Evolutionary conservation across 2,329 filamentous ascomycete species (phyloP).

Genomic region (Setomelanomma holmii): DNA sequence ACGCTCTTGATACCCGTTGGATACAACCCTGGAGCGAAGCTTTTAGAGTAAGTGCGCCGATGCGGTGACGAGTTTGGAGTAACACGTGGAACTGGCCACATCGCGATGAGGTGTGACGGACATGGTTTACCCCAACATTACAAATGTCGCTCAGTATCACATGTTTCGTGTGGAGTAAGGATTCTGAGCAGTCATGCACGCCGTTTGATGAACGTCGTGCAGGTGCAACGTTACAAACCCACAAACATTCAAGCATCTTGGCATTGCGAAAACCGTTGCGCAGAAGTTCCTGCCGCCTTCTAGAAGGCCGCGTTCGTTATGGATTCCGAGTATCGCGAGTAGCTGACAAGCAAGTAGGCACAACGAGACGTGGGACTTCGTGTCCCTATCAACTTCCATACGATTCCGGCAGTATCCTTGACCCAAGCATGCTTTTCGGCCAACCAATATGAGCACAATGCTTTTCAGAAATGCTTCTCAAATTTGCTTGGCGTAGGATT

Average conservation of each 20-base stretch:
- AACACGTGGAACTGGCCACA: no score
- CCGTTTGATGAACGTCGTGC: not conserved
- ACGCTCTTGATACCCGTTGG: constrained; percentile 32
- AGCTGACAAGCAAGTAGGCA: constrained; percentile 53
- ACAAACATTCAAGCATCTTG: not conserved
- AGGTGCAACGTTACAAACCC: not conserved
- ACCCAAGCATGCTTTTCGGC: constrained; percentile 65
- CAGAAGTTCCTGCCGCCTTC: not conserved
- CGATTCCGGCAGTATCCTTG: constrained; percentile 63
- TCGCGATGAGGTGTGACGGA: not conserved
- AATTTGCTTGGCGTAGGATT: constrained; percentile 69
- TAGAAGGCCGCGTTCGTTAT: no score
- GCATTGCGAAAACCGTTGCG: not conserved
- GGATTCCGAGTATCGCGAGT: not conserved
- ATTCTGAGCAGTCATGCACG: not conserved
- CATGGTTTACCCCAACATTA: not conserved
- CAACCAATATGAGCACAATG: constrained; percentile 60
- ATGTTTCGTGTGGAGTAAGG: not conserved
- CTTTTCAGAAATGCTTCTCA: constrained; percentile 64
- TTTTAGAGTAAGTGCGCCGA: constrained; percentile 42
- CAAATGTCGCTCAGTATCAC: constrained; percentile 1
- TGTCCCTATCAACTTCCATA: constrained; percentile 69
- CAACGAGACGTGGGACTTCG: constrained; percentile 66
- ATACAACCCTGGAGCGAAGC: constrained; percentile 41
- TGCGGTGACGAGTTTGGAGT: no score